phyloP scores from a whole-genome alignment of 306 rosid species.

The Citrullus mucosospermus region DNA sequence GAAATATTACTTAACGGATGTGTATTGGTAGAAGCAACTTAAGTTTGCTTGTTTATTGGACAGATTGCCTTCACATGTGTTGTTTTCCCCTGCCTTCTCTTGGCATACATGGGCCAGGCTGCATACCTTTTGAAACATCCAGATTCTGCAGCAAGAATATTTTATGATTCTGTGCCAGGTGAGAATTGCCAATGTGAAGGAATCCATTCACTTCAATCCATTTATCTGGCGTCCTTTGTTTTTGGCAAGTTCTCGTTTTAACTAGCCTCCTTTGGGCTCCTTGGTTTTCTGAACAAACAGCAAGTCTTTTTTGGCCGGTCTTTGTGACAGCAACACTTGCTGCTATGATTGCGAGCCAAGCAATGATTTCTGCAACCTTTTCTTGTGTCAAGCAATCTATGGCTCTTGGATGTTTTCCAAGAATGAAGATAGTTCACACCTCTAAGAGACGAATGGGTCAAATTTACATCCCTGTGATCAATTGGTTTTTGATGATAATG shows the following conservation, averaged over 20 bases:
- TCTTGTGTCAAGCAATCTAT: conserved; percentile 92
- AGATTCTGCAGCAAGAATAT: conserved; percentile 30
- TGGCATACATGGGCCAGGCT: conserved; percentile 97
- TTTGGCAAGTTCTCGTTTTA: not conserved
- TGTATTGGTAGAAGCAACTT: not conserved
- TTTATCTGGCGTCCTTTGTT: conserved; percentile 1
- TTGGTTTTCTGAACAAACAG: conserved; percentile 31
- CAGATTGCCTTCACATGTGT: conserved; percentile 85
- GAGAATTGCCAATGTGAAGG: conserved; percentile 14
- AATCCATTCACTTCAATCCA: not conserved
- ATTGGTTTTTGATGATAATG: conserved; percentile 89
- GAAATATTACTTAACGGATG: not conserved
- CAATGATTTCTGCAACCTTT: conserved; percentile 98
- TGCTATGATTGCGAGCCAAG: conserved; percentile 99
- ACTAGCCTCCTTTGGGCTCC: not conserved
- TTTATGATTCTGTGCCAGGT: conserved; percentile 93
- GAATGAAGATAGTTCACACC: conserved; percentile 92
- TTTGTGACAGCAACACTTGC: conserved; percentile 82
- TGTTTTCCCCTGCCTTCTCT: conserved; percentile 90
- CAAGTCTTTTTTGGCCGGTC: conserved; percentile 86
- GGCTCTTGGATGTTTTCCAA: conserved; percentile 98
- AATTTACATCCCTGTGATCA: conserved; percentile 83
- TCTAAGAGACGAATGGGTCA: conserved; percentile 83
- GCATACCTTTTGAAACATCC: conserved; percentile 63
- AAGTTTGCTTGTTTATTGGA: conserved; percentile 1